Evolutionary conservation across 306 rosid species (phyloP).

Genomic region (Senna tora): DNA sequence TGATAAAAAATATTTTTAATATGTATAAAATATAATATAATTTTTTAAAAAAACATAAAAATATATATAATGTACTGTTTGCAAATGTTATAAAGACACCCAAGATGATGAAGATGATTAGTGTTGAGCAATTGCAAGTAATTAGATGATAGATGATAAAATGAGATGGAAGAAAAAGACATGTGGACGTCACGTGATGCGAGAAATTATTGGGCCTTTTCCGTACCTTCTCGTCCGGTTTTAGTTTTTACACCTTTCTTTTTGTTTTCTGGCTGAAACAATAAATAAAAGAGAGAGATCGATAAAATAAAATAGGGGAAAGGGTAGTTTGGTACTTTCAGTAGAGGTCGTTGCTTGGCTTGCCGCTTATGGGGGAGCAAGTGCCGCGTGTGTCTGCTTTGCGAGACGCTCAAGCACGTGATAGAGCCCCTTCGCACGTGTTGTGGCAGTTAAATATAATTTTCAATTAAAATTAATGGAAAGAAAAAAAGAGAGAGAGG

Average conservation of each 20-base stretch:
- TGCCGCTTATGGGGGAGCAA: conserved; percentile 62
- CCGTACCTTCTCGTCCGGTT: conserved; percentile 11
- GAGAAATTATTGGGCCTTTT: neutral
- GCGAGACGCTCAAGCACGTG: conserved; percentile 48
- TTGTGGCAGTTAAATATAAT: neutral
- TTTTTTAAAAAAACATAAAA: too few species aligned
- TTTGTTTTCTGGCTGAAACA: neutral
- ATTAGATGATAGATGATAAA: neutral
- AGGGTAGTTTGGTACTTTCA: conserved; percentile 9
- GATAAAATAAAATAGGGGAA: too few species aligned
- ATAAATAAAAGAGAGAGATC: neutral
- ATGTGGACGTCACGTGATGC: conserved; percentile 6
- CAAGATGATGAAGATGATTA: neutral
- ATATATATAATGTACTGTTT: too few species aligned
- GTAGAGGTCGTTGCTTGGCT: neutral
- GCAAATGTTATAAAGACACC: too few species aligned
- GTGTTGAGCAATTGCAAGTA: neutral
- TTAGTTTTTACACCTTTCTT: neutral
- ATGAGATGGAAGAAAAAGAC: neutral
- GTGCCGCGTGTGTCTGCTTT: conserved; percentile 61
- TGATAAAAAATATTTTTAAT: too few species aligned
- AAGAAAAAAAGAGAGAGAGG: neutral
- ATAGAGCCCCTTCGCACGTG: conserved; percentile 44
- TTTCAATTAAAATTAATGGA: neutral
- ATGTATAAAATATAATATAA: too few species aligned